A percentile compares a stretch with the other conserved stretches of the same genome.
Conservation (phyloP, 1,139 yeast species). For the Keqinozyma sinolaborantium region DNA sequence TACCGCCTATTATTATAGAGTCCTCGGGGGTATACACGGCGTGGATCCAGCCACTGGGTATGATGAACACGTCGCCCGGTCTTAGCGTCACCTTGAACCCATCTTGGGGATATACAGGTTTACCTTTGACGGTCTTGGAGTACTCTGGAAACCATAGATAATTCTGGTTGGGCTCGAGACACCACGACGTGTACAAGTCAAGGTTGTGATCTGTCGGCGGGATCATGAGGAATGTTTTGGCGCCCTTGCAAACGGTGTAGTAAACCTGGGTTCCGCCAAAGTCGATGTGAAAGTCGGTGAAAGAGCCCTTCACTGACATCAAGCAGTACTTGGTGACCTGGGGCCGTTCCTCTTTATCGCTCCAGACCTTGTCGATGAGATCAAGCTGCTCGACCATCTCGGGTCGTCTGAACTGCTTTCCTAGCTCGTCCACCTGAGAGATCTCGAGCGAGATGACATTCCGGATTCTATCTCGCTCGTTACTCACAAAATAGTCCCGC, state of each 20-base stretch:
- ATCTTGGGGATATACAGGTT: slow-evolving; percentile 21
- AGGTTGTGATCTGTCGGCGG: slow-evolving; percentile 73
- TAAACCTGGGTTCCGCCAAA: slow-evolving; percentile 93
- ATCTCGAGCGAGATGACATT: slow-evolving; percentile 84
- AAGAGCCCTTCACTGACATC: slow-evolving; percentile 80
- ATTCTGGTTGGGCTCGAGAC: slow-evolving; percentile 60
- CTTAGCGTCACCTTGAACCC: slow-evolving; percentile 65
- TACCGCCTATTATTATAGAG: slow-evolving; percentile 84
- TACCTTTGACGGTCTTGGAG: slow-evolving; percentile 21
- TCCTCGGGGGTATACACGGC: slow-evolving; percentile 83
- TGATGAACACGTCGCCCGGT: slow-evolving; percentile 73
- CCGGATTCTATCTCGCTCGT: slow-evolving; percentile 59
- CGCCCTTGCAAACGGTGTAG: slow-evolving; percentile 74
- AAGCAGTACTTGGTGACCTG: slow-evolving; percentile 80
- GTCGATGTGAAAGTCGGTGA: slow-evolving; percentile 88
- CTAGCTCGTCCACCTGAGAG: slow-evolving; percentile 51
- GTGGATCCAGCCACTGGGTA: slow-evolving; percentile 95
- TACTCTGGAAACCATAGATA: slow-evolving; percentile 66
- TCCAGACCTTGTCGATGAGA: slow-evolving; percentile 69
- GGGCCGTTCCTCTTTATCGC: slow-evolving; percentile 37
- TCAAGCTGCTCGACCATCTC: slow-evolving; percentile 63
- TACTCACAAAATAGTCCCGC: slow-evolving; percentile 65
- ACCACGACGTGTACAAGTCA: slow-evolving; percentile 66
- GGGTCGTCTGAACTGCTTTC: slow-evolving; percentile 57
- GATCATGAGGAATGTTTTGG: slow-evolving; percentile 68